Base-by-base conservation (phyloP, 495 filamentous ascomycete species). In the Hyaloscypha bicolor region DNA sequence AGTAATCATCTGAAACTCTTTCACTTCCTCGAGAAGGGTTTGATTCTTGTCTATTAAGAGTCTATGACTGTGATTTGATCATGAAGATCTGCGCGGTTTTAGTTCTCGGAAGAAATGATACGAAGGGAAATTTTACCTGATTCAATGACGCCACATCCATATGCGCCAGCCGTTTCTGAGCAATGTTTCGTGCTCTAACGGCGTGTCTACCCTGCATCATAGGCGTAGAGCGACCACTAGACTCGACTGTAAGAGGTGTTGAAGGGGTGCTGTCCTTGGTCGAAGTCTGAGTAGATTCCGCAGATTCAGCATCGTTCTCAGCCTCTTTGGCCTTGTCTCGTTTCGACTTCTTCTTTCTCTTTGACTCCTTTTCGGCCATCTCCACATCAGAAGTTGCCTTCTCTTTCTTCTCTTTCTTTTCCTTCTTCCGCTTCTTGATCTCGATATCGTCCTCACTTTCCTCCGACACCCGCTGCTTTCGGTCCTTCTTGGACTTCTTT, bases 161-260 rank as follows among this genome's bases (percentile, higher is more conserved):
- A 53, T 88, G 82, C 3, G 91, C 90, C 80, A 86, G 84, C 73
- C 84, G 88, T 79, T 96, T 96, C 71, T 92, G 90, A 48, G 86
- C 88, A 72, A 94, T 94, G 72, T 91, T 88, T 56, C 90, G 82
- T 60, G 86, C 81, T 69, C 92, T 81, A 60, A 90, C 85, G 53
- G 86, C 79, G 72, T 90, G 88, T 60, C 90, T 83, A 35, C 80
- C 80, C 35, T 79, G 77, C 42, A 84, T 78, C 58, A 76, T 75
- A 55, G 81, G 76, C 9, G 78, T 77, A 32, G 80, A 76, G 33
- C 48, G 32, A 65, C 70, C 67, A 67, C 72, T 58, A 5, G 77
- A 69, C 14, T 62, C 71, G 8, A 71, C 57, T 62, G 71, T 55
- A 12, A 72, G 55, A 51, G 75, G 65, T 42, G 74, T 71, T 45